Evolutionary conservation across 192 early-diverging fungal genomes (phyloP), one percentile per base, ranked within the genome.

Genomic region (Coemansia sp.): DNA sequence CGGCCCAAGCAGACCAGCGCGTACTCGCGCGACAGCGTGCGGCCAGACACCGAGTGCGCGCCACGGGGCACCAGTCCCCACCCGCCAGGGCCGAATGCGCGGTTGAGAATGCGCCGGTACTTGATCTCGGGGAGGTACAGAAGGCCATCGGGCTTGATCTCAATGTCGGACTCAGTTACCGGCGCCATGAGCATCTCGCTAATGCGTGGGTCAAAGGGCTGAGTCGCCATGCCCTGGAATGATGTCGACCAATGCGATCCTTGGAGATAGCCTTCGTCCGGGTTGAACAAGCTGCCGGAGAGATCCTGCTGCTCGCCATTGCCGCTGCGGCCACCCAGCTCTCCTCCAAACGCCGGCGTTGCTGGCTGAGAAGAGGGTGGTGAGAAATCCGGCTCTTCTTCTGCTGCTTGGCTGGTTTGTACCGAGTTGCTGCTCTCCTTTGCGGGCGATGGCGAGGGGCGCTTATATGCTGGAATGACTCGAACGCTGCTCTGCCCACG

Each of bases 81-180:
- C 68, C 89, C 91, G 66, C 92, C 96, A 16, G 96, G 96, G 18
- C 95, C 94, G 84, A 99, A 97, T 7, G 95, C 92, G 46, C 85
- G 87, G 83, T 96, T 96, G 39, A 99, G 85, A 50, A 96, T 93
- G 39, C 95, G 89, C n/a, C 96, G 86, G 77, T 96, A 97, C 63
- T 97, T 97, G 69, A 99, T 99, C 80, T 97, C 97, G 38, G 95
- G 95, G 16, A 97, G 83, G 66, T 97, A 97, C 20, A 95, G 68
- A 38, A 94, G 62, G n/a, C 97, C 97, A 69, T 99, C 97, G 28
- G 95, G 95, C 73, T 92, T 95, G 63, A 95, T 90, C 82, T 98
- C 95, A 46, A 98, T 83, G 68, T 98, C 95, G 10, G 79, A 79
- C n/a, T 84, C 74, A n/a, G 81, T 57, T 5, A 98, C 64, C 8